phyloP scores from a whole-genome alignment of 108 stramenopile genomes.

The Conticribra guillardii region DNA sequence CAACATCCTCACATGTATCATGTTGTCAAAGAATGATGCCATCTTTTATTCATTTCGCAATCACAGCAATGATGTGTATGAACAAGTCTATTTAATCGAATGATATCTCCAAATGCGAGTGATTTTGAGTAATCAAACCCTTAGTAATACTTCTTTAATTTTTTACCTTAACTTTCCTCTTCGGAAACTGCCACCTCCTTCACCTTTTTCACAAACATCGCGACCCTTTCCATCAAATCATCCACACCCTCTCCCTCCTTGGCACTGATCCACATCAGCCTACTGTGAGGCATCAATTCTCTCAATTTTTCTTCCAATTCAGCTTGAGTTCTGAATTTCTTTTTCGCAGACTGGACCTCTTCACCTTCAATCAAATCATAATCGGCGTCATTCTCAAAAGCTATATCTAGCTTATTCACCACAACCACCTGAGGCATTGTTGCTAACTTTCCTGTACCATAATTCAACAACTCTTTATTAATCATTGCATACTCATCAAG shows the following conservation, averaged over 20 bases:
- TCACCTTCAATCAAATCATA: conserved; percentile 1
- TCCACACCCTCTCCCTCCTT: conserved; percentile 87
- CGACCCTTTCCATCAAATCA: conserved; percentile 83
- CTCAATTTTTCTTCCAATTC: conserved; percentile 63
- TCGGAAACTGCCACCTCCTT: conserved; percentile 32
- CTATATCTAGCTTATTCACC: conserved; percentile 94
- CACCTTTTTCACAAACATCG: conserved; percentile 86
- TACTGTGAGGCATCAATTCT: conserved; percentile 75
- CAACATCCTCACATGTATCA: too few relatives aligned
- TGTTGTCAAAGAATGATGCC: too few relatives aligned
- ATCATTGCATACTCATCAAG: conserved; percentile 93
- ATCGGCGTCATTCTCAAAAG: conserved; percentile 44
- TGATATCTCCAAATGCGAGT: too few relatives aligned
- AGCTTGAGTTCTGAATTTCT: conserved; percentile 23
- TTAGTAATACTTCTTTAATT: not conserved
- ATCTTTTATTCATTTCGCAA: too few relatives aligned
- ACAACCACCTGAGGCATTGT: conserved; percentile 95
- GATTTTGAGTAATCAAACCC: too few relatives aligned
- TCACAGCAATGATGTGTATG: too few relatives aligned
- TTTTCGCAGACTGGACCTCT: conserved; percentile 6
- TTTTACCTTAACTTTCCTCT: not conserved
- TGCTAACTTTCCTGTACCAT: conserved; percentile 89
- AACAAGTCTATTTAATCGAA: too few relatives aligned
- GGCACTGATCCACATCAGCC: conserved; percentile 90
- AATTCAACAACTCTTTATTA: conserved; percentile 90